A percentile compares a stretch with the other conserved stretches of the same genome.
These are phyloP conservation scores for Strigomonas culicis DNA, from an alignment of 208 protist species.

Conservation along the genomic window DNA sequence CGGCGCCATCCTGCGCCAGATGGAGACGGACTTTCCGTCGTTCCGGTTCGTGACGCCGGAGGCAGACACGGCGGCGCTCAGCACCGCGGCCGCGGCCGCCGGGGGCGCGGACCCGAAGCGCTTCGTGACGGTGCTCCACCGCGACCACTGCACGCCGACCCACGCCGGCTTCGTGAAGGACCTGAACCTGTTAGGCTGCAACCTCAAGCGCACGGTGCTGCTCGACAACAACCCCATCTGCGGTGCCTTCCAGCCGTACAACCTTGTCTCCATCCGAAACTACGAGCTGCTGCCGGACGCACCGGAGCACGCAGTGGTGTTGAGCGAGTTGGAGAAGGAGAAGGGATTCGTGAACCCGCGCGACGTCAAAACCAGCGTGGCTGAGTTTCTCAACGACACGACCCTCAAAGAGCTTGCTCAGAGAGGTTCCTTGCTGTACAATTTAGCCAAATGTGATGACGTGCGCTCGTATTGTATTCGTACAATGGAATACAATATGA, in stretches of 20 bases:
- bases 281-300: slow-evolving; percentile 12
- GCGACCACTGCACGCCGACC: slow-evolving; percentile 52
- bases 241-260: slow-evolving; percentile 61
- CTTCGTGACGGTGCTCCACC: slow-evolving; percentile 34
- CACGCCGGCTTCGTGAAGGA: slow-evolving; percentile 65
- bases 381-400: slow-evolving; percentile 19
- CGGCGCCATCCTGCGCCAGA: slow-evolving; percentile 24
- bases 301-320: not conserved
- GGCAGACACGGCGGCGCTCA: slow-evolving; percentile 6
- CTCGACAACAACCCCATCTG: slow-evolving; percentile 58
- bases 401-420: slow-evolving; percentile 11
- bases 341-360: not conserved
- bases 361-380: not conserved
- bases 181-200: slow-evolving; percentile 50
- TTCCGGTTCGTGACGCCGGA: slow-evolving; percentile 17
- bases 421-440: not conserved
- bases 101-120: not conserved
- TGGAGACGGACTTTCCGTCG: slow-evolving; percentile 30
- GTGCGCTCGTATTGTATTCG: slow-evolving; percentile 3
- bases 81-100: slow-evolving; percentile 6
- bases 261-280: slow-evolving; percentile 41
- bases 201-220: slow-evolving; percentile 34
- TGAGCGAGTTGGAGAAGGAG: slow-evolving; percentile 3
- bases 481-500: not conserved
- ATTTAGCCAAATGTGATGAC: not conserved